Evolutionary conservation across 805 yeast genomes (phyloP).

Genomic region (Candida berthetii): DNA sequence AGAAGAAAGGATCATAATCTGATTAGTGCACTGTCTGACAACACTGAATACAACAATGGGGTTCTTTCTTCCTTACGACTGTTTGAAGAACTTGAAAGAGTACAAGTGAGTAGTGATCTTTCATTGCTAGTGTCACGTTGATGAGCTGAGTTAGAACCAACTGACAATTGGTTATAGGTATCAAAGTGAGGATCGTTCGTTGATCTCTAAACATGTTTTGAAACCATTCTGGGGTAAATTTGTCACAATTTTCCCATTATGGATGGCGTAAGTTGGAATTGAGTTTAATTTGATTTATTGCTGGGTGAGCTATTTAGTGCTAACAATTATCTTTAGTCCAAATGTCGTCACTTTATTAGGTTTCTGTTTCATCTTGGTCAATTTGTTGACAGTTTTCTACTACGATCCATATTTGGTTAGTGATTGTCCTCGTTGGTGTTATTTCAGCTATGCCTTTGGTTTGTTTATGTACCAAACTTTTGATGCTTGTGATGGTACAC

Average conservation of each 20-base stretch:
- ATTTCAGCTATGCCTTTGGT: conserved; percentile 72
- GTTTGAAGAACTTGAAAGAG: conserved; percentile 44
- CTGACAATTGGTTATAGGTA: conserved; percentile 34
- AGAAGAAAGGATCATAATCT: too few species aligned
- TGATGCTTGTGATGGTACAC: conserved; percentile 95
- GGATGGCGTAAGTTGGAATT: conserved; percentile 68
- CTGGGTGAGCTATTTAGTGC: too few species aligned
- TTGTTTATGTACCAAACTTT: conserved; percentile 89
- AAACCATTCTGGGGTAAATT: conserved; percentile 80
- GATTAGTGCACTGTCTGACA: too few species aligned
- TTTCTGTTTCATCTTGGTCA: conserved; percentile 59
- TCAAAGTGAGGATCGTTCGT: conserved; percentile 75
- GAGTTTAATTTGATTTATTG: too few species aligned
- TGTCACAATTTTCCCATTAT: conserved; percentile 68
- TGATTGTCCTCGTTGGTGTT: conserved; percentile 69
- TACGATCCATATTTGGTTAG: conserved; percentile 63
- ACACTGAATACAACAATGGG: conserved; percentile 40
- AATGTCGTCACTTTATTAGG: conserved; percentile 84
- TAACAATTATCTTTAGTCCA: conserved; percentile 47
- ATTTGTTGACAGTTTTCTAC: conserved; percentile 58
- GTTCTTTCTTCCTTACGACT: conserved; percentile 49
- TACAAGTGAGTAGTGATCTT: conserved; percentile 43
- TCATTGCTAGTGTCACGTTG: neutral
- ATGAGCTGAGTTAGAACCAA: neutral
- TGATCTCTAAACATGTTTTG: conserved; percentile 65